Base-by-base conservation (phyloP, 1,284 basidiomycete genomes). In the Ustilago bromivora region DNA sequence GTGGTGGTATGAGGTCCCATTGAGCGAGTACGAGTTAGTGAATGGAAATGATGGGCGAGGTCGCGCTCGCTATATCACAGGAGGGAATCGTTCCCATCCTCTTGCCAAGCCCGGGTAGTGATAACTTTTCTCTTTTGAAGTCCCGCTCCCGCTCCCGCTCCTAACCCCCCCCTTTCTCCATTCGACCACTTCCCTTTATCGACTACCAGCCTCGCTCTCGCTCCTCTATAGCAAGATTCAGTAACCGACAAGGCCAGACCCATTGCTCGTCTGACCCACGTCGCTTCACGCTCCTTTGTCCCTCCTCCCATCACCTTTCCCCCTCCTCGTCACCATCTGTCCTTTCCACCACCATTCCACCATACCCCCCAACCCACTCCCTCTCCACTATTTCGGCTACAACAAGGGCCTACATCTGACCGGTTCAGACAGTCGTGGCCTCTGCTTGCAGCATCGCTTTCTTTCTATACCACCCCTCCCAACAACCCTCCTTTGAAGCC, bases 381-480 rank as follows among this genome's bases (percentile, higher is more conserved):
- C 61, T 38, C 40, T 41, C 19, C 28, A 41, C 13, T 23, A n/a
- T 53, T 43, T n/a, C 53, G 10, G 28, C 57, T 60, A 35, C 57
- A 49, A 28, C 64, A 67, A 72, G 70, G 70, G 70, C 65, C 65
- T 72, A 60, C 57, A 67, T 72, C 70, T 72, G 65, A 46, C 70
- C 51, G 65, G 70, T 56, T 36, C 70, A 72, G 70, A 67, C 32
- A 54, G 57, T 43, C 28, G 54, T 72, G 70, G 64, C 65, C 70
- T 72, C 70, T 67, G 70, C 56, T 61, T 59, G 57, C 52, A 60
- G 28, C 41, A 57, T 47, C 54, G 13, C 8, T 13, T 7, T 23
- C 28, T 3, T 23, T 32, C 32, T 12, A n/a, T 11, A 31, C 35
- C 61, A 23, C 54, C 32, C 23, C 35, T 36, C 41, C 36, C 34